Evolutionary conservation across 176 grass and related monocot species (phyloP).

Genomic region (Cenchrus americanus): DNA sequence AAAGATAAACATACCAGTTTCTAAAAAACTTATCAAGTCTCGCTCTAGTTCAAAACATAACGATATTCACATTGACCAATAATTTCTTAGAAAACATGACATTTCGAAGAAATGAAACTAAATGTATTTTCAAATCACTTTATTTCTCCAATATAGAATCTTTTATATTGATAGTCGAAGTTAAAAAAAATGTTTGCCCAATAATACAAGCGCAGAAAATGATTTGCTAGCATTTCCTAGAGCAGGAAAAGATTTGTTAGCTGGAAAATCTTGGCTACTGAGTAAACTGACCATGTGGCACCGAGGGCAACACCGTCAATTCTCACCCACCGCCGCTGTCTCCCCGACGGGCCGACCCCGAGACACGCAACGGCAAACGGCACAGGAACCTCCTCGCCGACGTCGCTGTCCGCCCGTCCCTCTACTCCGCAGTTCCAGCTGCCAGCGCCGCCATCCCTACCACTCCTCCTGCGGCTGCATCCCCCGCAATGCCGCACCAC

Average conservation of each 20-base stretch:
- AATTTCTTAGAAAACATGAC: too few species aligned
- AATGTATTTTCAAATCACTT: too few species aligned
- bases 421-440: not conserved
- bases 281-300: not conserved
- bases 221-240: too few species aligned
- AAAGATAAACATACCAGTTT: too few species aligned
- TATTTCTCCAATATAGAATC: too few species aligned
- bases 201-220: too few species aligned
- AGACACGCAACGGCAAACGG: not conserved
- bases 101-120: too few species aligned
- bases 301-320: constrained; percentile 39
- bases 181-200: too few species aligned
- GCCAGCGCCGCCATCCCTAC: not conserved
- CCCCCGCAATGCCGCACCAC: constrained; percentile 45
- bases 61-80: too few species aligned
- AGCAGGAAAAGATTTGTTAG: not conserved
- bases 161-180: too few species aligned
- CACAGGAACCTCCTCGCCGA: not conserved
- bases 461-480: not conserved
- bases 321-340: constrained; percentile 5
- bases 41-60: too few species aligned
- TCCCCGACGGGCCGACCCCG: not conserved
- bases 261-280: not conserved
- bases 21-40: too few species aligned
- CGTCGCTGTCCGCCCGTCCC: not conserved